A percentile compares a stretch with the other conserved stretches of the same genome.
These are phyloP conservation scores for Sporothrix curviconia DNA, from an alignment of 2,329 filamentous ascomycete genomes.

Conservation along the genomic window DNA sequence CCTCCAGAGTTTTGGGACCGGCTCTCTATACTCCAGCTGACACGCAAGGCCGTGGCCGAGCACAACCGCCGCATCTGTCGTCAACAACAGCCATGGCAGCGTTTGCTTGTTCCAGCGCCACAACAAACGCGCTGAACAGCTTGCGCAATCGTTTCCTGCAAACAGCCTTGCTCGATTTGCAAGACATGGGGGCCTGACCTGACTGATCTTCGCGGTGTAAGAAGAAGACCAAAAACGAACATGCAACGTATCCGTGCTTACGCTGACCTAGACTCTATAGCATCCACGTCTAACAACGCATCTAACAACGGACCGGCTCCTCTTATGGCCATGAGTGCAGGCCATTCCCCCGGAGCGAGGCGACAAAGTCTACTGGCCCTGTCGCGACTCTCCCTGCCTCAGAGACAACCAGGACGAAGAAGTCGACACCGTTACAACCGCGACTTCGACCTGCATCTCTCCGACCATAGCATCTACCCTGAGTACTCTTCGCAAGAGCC, in stretches of 20 bases:
- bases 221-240: neutral
- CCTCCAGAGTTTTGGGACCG: constrained; percentile 17
- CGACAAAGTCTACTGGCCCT: constrained; percentile 18
- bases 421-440: constrained; percentile 27
- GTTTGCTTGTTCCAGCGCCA: neutral
- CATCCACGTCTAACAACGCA: neutral
- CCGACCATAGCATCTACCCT: constrained; percentile 30
- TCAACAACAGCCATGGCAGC: neutral
- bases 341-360: constrained; percentile 15
- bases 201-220: constrained; percentile 22
- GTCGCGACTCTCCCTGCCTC: constrained; percentile 18
- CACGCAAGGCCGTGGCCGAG: constrained; percentile 15
- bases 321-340: constrained; percentile 14
- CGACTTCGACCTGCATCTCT: constrained; percentile 32
- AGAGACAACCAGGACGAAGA: constrained; percentile 22
- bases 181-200: constrained; percentile 24
- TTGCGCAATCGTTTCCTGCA: neutral
- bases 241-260: neutral
- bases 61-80: constrained; percentile 12
- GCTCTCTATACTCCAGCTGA: constrained; percentile 12
- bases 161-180: constrained; percentile 21
- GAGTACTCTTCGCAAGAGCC: constrained; percentile 24
- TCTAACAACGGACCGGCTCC: too few species aligned
- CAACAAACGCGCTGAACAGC: neutral
- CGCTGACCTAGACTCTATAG: constrained; percentile 1